Evolutionary conservation across 2,329 filamentous ascomycete genomes (phyloP), one percentile per base, ranked within the genome.

Genomic region (Fusarium vanettenii): DNA sequence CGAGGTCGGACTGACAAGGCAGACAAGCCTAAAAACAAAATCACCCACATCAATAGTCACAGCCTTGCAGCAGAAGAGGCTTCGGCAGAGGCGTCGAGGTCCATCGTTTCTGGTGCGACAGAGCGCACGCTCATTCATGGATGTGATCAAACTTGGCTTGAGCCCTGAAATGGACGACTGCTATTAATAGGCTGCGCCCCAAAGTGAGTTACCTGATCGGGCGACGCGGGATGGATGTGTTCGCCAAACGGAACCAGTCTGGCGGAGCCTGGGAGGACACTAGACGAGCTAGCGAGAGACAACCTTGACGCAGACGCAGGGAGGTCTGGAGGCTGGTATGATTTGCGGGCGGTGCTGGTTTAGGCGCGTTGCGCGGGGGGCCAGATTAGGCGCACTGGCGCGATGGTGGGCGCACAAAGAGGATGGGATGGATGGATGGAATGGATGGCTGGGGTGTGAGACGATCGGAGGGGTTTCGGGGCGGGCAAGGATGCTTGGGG

Each of bases 301-400:
- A 33, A 60, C 43, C 62, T 73, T 68, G 69, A 48, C 56, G 64
- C 59, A 64, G 45, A 56, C 70, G 63, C 73, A 66, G 67, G 73
- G 73, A 69, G 71, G 73, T 61, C 25, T 68, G 63, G 33, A 31
- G 35, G 18, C 56, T 66, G 59, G 61, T 70, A 29, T 78, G 76
- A 76, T 78, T 78, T 75, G 76, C 37, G 33, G 73, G 65, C 61
- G 73, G 66, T 76, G 69, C 39, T 52, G 27, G 31, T 56, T 70
- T 75, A 75, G 69, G 45, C 76, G 76, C 76, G 76, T 37, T 62
- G 35, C 63, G 52, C 27, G 20, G 48, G 48, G 37, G 25, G 45
- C 22, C 20, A 48, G 45, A 67, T 70, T 78, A 78, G 72, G 63
- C 76, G 76, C 73, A 77, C 71, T 79, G 73, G 61, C 76, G 76